These are phyloP conservation scores for Coccomyxa subellipsoidea DNA, from an alignment of 163 green algal genomes.

Conservation along the genomic window DNA sequence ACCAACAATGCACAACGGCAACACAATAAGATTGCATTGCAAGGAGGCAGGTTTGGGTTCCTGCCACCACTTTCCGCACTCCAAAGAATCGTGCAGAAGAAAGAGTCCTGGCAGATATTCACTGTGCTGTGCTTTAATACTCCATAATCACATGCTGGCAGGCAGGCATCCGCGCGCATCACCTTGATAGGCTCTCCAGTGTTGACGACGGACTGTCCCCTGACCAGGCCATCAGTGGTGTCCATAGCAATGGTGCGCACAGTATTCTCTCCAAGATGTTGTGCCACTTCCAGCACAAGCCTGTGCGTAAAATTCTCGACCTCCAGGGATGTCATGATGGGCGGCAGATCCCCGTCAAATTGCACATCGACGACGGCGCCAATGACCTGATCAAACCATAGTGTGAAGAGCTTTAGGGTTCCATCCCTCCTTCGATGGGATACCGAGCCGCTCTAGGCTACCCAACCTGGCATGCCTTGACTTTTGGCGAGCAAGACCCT, in stretches of 20 bases:
- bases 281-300: conserved; percentile 96
- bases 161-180: too few species aligned
- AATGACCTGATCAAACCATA: conserved; percentile 71
- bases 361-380: conserved; percentile 98
- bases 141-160: too few species aligned
- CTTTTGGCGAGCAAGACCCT: too few species aligned
- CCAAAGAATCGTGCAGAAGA: too few species aligned
- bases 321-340: conserved; percentile 91
- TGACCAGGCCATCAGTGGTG: conserved; percentile 92
- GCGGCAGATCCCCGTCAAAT: conserved; percentile 94
- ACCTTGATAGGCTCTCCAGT: conserved; percentile 93
- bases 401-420: neutral
- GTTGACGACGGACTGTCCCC: conserved; percentile 91
- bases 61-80: too few species aligned
- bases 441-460: neutral
- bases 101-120: too few species aligned
- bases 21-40: too few species aligned
- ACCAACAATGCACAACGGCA: too few species aligned
- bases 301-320: conserved; percentile 85
- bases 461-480: too few species aligned
- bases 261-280: conserved; percentile 98
- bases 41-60: too few species aligned
- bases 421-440: neutral
- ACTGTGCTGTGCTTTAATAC: too few species aligned
- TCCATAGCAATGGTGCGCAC: conserved; percentile 99